Evolutionary conservation across 257 asterid species (phyloP), one percentile per base, ranked within the genome.

Genomic region (Paraleonurus japonicus): DNA sequence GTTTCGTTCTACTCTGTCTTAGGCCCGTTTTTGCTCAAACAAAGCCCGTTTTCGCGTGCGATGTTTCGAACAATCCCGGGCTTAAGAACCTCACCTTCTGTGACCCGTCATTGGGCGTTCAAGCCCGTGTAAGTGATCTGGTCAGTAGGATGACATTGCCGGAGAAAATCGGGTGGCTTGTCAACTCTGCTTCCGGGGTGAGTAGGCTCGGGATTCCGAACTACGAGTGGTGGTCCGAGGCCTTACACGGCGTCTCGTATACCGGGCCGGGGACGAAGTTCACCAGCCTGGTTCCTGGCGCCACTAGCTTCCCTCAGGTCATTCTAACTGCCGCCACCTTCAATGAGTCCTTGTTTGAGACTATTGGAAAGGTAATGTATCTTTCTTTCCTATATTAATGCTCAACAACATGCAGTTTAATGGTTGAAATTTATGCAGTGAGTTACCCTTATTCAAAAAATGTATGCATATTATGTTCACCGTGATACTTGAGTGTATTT

Each of bases 221-320:
- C 30, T 90, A 90, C 72, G 87, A 88, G 57, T 90, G 96, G 96
- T 90, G 96, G 96, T 90, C 96, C 5, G 96, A 90, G 79, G 93
- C 95, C 9, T 66, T 90, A 61, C 96, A 90, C 57, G 96, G 96
- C 5, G 85, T 90, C 2, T 85, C 96, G 0, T 65, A 74, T 19
- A 64, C 67, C 35, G 96, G 96, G 11, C 90, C 88, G 0, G 96
- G 96, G 0, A 71, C 84, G 39, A 69, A 50, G 71, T 90, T 90
- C 11, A 8, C 81, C 20, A 33, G 73, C 72, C 50, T 73, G 3
- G 85, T 88, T n/a, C 95, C 95, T 0, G 88, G 85, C 7, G 95
- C 96, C 55, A 90, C 96, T 0, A 90, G 96, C 83, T 90, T 90
- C 79, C 93, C 95, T 61, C 90, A 84, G 43, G 91, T 87, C 32